Evolutionary conservation across 176 grass and related monocot species (phyloP), one percentile per base, ranked within the genome.

Genomic region (Rhipidocladum racemiflorum): DNA sequence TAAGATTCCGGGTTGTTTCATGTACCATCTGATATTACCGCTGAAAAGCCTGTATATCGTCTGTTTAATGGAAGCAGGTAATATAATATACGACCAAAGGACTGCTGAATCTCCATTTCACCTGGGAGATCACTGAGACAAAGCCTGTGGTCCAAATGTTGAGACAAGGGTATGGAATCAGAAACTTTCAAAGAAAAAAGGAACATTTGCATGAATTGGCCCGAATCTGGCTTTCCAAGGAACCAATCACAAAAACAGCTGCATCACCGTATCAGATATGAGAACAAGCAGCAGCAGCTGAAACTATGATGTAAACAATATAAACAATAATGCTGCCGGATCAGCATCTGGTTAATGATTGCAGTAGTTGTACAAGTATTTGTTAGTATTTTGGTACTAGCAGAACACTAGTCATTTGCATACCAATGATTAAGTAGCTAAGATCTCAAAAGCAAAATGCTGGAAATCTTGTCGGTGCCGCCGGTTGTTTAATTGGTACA

Each of bases 321-420:
- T 28, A 48, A 70, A 64, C 50, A 79, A 69, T 85, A 51, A 61
- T 70, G 20, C 32, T 80, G 64, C 64, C 45, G 49, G 74, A 73
- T 86, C 43, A 72, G 46, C 71, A 82, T 90, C 83, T 28, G 53
- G 39, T 25, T 72, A 72, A 86, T 90, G 77, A 90, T 89, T 82
- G 72, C 78, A 78, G 40, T 56, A 68, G 83, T 50, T 82, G 88
- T 63, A 49, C 67, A 17, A 16, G 29, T 23, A 54, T 75, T 38
- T 28, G 70, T 61, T 70, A 50, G 59, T 68, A 46, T 57, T 14
- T 83, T 27, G 21, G 69, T 72, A 69, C 71, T 61, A 75, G 57
- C 79, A 16, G 54, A 70, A 36, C 48, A 14, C 57, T 72, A 82
- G 73, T 86, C 66, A 90, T 86, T 82, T 78, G 48, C 57, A 72